Base-by-base conservation (phyloP, 768 basidiomycete species). In the Boletus reticulatus region DNA sequence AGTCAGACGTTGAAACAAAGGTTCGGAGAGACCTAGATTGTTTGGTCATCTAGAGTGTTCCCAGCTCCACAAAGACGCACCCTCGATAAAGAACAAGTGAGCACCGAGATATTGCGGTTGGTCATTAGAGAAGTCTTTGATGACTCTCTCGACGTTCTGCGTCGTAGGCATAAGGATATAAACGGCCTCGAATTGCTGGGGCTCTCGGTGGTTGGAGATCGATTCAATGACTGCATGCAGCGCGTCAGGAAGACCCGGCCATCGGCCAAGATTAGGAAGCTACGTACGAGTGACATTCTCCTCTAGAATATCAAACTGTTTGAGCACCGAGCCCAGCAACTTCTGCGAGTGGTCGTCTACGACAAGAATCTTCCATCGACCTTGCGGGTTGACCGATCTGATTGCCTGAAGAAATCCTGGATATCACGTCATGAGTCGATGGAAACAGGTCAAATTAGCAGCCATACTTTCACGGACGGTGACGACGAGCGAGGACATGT, bases 291-390 rank as follows among this genome's bases (percentile, higher is more conserved):
- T 97, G 42, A 98, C 93, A 78, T 95, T 95, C 79, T 97, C 93
- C 71, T 94, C 88, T 53, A 98, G 73, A 53, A 98, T 90, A 70
- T 99, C 96, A 64, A 91, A 94, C 68, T 92, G 88, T 74, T 93
- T 94, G 63, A 98, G 80, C 4, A 95, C 92, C 10, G 89, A 84
- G 57, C 86, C 82, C 44, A 99, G 73, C 51, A 98, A 75, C 68
- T 81, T 84, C 72, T 94, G 88, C 24, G 94, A 88, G 73, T 92
- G 84, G 61, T 94, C 92, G 71, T 99, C 97, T 50, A 98, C 90
- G 56, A 99, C 94, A 43, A 98, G 84, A 62, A 97, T 89, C 83
- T 99, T 99, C 97, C 97, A 99, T 80, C 84, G 77, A 55, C 84
- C 84, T 19, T 88, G 85, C 3, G 95, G 92, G 67, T 88, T 84